Evolutionary conservation across 2,329 filamentous ascomycete genomes (phyloP).

Genomic region (Stachybotrys chartarum): DNA sequence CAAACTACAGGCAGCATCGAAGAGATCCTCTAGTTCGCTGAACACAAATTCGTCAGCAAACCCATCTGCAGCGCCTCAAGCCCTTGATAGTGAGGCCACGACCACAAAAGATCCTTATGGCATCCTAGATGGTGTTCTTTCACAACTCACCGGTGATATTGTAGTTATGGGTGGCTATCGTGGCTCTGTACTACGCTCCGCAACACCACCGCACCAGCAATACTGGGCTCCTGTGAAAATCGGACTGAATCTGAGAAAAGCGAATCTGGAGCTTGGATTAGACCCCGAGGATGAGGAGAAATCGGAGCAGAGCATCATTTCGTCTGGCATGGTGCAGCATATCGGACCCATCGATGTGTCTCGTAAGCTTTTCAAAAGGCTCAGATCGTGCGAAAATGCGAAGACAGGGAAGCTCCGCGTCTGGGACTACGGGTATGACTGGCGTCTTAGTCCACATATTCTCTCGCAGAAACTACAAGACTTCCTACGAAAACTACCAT

Average conservation of each 20-base stretch:
- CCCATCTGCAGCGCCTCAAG: slow-evolving; percentile 14
- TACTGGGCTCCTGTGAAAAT: slow-evolving; percentile 93
- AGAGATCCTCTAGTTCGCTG: slow-evolving; percentile 23
- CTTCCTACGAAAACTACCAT: slow-evolving; percentile 68
- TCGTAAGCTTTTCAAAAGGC: slow-evolving; percentile 68
- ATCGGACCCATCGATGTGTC: slow-evolving; percentile 91
- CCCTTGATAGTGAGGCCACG: slow-evolving; percentile 9
- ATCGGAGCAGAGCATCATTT: slow-evolving; percentile 76
- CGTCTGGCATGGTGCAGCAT: slow-evolving; percentile 83
- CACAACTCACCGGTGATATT: slow-evolving; percentile 71
- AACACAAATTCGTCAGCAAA: slow-evolving; percentile 21
- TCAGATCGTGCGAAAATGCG: slow-evolving; percentile 68
- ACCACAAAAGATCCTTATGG: slow-evolving; percentile 14
- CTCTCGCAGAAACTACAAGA: slow-evolving; percentile 64
- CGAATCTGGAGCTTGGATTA: slow-evolving; percentile 81
- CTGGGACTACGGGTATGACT: slow-evolving; percentile 92
- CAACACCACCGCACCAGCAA: slow-evolving; percentile 75
- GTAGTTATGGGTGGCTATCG: slow-evolving; percentile 87
- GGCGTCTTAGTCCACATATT: slow-evolving; percentile 76
- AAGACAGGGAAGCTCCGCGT: slow-evolving; percentile 65
- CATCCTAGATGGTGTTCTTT: slow-evolving; percentile 48
- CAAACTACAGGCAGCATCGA: slow-evolving; percentile 33
- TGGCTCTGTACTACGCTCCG: slow-evolving; percentile 81
- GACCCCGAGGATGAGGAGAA: slow-evolving; percentile 73
- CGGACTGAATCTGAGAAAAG: slow-evolving; percentile 83